phyloP scores from a whole-genome alignment of 495 filamentous ascomycete genomes.

The Daldinia decipiens region DNA sequence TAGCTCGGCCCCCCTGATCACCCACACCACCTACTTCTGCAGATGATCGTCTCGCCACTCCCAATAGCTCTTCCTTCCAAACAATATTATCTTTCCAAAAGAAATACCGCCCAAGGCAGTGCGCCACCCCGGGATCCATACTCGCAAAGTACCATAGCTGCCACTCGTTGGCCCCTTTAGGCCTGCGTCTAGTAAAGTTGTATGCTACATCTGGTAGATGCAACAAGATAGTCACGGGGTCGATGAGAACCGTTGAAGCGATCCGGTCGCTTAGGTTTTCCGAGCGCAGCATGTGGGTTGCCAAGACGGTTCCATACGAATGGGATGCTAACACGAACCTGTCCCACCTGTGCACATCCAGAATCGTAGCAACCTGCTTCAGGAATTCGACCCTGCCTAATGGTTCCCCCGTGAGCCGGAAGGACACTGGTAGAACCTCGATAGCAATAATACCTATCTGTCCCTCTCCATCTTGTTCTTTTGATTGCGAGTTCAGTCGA shows the following conservation, averaged over 20 bases:
- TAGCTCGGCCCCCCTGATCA: conserved; percentile 15
- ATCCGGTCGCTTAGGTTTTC: conserved; percentile 54
- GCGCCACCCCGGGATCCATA: conserved; percentile 70
- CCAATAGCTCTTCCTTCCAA: conserved; percentile 69
- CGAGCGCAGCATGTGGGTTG: conserved; percentile 68
- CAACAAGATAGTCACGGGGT: conserved; percentile 72
- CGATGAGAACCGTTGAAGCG: conserved; percentile 64
- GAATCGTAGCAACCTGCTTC: conserved; percentile 60
- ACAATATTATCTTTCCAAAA: conserved; percentile 75
- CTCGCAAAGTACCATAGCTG: conserved; percentile 74
- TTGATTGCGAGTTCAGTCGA: conserved; percentile 58
- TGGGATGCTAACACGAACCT: conserved; percentile 65
- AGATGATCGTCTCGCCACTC: conserved; percentile 24
- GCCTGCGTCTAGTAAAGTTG: conserved; percentile 70
- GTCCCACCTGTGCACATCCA: conserved; percentile 62
- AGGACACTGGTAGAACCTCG: conserved; percentile 71
- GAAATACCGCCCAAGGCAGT: conserved; percentile 68
- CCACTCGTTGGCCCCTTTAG: conserved; percentile 67
- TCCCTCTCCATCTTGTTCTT: conserved; percentile 45
- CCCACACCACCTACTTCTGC: conserved; percentile 31
- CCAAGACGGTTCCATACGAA: conserved; percentile 71
- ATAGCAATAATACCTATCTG: conserved; percentile 71
- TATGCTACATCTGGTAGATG: conserved; percentile 76
- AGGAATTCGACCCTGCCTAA: conserved; percentile 60
- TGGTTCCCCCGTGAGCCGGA: conserved; percentile 65